phyloP scores from a whole-genome alignment of 2,329 filamentous ascomycete species.

The Aspergillus sp. region DNA sequence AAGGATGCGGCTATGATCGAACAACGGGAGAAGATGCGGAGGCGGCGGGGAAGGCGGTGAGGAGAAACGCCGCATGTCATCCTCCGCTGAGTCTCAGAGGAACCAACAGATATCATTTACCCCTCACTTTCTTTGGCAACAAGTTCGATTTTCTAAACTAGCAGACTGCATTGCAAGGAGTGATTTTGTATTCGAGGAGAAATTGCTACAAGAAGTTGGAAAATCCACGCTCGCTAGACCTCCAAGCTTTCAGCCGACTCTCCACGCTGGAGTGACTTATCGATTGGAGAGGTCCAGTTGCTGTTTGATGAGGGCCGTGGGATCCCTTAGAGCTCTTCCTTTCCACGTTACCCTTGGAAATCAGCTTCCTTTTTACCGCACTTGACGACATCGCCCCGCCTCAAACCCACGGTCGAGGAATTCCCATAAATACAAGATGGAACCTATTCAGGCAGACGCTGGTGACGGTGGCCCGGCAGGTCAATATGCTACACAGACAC shows the following conservation, averaged over 20 bases:
- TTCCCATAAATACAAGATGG: conserved; percentile 20
- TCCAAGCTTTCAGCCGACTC: background rate
- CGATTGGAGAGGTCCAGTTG: background rate
- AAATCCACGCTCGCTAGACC: background rate
- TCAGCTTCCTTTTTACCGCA: background rate
- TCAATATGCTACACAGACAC: conserved; percentile 14
- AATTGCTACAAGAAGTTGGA: no score
- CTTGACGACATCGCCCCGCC: background rate
- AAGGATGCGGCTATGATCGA: background rate
- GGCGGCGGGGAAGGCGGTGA: conserved; percentile 13
- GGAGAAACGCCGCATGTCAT: background rate
- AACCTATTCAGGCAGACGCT: conserved; percentile 26
- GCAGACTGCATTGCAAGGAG: background rate
- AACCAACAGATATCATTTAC: background rate
- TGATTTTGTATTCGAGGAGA: background rate
- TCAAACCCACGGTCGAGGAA: background rate
- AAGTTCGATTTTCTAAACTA: background rate
- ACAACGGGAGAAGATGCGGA: background rate
- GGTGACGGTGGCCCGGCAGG: conserved; percentile 17
- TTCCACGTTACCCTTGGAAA: background rate
- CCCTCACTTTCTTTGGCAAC: background rate
- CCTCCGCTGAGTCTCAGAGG: background rate
- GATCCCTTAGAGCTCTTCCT: background rate
- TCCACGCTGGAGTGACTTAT: conserved; percentile 6
- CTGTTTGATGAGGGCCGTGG: background rate